phyloP scores from a whole-genome alignment of 192 early-diverging fungal species.

The Podila verticillata region DNA sequence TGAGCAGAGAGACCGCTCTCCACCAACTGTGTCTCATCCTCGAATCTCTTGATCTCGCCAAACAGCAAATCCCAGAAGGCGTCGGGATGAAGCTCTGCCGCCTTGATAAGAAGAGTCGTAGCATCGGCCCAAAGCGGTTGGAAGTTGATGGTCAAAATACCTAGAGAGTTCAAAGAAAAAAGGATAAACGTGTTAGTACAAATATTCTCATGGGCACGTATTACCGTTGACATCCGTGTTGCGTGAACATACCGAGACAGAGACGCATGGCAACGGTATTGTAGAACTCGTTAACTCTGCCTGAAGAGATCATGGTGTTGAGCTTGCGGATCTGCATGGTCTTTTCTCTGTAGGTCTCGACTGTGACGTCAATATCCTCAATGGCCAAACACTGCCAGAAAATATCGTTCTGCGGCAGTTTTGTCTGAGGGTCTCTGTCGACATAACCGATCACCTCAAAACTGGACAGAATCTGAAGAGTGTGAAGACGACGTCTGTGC shows the following conservation, averaged over 20 bases:
- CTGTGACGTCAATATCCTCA: conserved; percentile 69
- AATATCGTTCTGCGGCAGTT: conserved; percentile 51
- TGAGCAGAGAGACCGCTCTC: conserved; percentile 60
- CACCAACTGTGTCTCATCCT: conserved; percentile 67
- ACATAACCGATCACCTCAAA: conserved; percentile 74
- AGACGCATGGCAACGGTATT: conserved; percentile 69
- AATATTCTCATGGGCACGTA: too few species aligned
- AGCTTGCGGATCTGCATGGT: conserved; percentile 78
- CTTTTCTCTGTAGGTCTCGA: conserved; percentile 84
- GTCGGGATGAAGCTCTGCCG: conserved; percentile 60
- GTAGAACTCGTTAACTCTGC: conserved; percentile 78
- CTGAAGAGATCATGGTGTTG: conserved; percentile 66
- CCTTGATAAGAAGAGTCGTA: conserved; percentile 62
- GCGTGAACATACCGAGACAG: conserved; percentile 62
- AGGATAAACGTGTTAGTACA: background rate
- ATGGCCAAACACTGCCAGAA: conserved; percentile 65
- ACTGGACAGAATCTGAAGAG: conserved; percentile 72
- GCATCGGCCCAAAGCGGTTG: conserved; percentile 86
- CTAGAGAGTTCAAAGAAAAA: conserved; percentile 20
- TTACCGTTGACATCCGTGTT: background rate
- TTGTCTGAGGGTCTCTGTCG: conserved; percentile 26
- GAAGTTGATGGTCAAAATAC: conserved; percentile 83
- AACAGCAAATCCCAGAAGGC: conserved; percentile 72
- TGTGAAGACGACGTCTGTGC: conserved; percentile 65
- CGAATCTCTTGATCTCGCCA: conserved; percentile 63